Evolutionary conservation across 345 rosid genomes (phyloP).

Genomic region (Eucalyptus curtisii): DNA sequence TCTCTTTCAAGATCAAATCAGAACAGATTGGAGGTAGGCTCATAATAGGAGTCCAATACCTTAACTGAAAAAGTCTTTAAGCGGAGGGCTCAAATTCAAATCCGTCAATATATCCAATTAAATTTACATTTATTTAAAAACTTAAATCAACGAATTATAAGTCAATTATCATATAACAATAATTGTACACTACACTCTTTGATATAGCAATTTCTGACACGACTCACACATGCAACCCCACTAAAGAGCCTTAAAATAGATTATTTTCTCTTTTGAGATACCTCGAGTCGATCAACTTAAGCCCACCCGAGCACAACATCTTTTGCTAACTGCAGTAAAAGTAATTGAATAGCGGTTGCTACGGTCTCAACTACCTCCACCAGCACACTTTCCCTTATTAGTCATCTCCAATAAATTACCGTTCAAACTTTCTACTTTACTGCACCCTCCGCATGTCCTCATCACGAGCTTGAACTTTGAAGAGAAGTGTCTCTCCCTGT

Average conservation of each 20-base stretch:
- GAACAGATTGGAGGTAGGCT: accelerated
- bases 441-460: not conserved
- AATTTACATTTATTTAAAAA: not conserved
- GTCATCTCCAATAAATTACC: not conserved
- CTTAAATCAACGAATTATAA: not conserved
- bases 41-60: not conserved
- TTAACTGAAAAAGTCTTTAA: not conserved
- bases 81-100: accelerated
- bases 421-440: not conserved
- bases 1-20: not conserved
- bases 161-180: accelerated
- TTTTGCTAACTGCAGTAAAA: not conserved
- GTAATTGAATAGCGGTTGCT: not conserved
- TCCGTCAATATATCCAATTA: accelerated
- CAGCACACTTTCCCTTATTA: not conserved
- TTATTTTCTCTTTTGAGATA: not conserved
- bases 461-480: not conserved
- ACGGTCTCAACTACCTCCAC: not conserved
- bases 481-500: not conserved
- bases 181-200: too few relatives aligned
- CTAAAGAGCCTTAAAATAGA: not conserved
- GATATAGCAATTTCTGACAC: not conserved
- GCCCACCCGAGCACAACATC: not conserved
- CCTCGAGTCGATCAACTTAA: not conserved
- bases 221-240: not conserved